These are phyloP conservation scores for Leucocoprinus leucothites DNA, from an alignment of 768 basidiomycete species.

Conservation along the genomic window DNA sequence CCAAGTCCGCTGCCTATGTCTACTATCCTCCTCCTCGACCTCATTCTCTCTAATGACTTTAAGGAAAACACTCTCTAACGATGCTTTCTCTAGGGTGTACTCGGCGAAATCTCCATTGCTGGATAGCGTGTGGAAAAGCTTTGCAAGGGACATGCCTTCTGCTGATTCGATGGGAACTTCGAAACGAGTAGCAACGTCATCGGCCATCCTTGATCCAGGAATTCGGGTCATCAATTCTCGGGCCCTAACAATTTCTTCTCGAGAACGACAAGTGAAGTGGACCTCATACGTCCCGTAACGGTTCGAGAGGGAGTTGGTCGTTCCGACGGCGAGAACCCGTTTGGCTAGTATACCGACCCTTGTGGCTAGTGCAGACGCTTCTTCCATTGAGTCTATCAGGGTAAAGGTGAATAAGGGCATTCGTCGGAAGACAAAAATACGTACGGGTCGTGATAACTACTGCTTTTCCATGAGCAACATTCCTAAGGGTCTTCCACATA, in stretches of 20 bases:
- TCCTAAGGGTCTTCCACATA: constrained; percentile 74
- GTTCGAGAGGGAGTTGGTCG: constrained; percentile 56
- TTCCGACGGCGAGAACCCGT: constrained; percentile 68
- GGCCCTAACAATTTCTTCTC: constrained; percentile 56
- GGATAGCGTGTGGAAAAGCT: constrained; percentile 56
- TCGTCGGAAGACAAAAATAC: constrained; percentile 20
- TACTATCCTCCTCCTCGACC: constrained; percentile 43
- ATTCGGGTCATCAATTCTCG: constrained; percentile 57
- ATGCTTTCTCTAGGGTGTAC: constrained; percentile 69
- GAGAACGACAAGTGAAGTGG: constrained; percentile 65
- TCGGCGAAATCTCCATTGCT: constrained; percentile 53
- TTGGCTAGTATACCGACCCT: constrained; percentile 77
- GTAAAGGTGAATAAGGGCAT: background rate
- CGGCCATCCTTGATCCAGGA: constrained; percentile 62
- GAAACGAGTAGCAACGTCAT: constrained; percentile 75
- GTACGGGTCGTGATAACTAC: constrained; percentile 70
- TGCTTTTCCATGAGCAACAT: constrained; percentile 64
- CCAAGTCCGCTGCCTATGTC: constrained; percentile 16
- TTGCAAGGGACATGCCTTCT: constrained; percentile 47
- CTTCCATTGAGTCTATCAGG: constrained; percentile 73
- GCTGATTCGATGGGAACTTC: constrained; percentile 55
- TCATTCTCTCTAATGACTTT: constrained; percentile 65
- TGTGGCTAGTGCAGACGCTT: constrained; percentile 73
- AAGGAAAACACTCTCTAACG: constrained; percentile 70
- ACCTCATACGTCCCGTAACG: constrained; percentile 76